Evolutionary conservation across 2,329 filamentous ascomycete species (phyloP).

Genomic region (Verticillium nubilum): DNA sequence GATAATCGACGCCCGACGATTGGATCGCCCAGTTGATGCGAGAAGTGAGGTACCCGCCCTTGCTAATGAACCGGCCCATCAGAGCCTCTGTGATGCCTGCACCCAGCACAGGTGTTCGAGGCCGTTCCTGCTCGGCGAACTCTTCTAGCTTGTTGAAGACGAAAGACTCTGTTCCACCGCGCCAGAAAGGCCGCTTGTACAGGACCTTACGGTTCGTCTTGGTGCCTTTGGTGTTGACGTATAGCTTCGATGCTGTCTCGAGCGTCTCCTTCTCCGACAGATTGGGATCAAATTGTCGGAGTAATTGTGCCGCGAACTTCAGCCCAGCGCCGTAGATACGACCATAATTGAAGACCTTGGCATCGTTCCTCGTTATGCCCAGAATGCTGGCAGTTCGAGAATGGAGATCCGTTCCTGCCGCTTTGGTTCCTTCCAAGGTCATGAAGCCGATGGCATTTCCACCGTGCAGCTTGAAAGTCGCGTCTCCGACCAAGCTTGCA

Average conservation of each 20-base stretch:
- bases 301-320: slow-evolving; percentile 83
- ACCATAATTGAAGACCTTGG: slow-evolving; percentile 98
- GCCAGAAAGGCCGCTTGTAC: slow-evolving; percentile 78
- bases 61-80: slow-evolving; percentile 80
- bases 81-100: slow-evolving; percentile 95
- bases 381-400: slow-evolving; percentile 89
- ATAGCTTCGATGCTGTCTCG: slow-evolving; percentile 72
- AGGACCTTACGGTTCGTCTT: slow-evolving; percentile 73
- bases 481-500: slow-evolving; percentile 88
- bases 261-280: slow-evolving; percentile 75
- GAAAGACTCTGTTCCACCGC: slow-evolving; percentile 92
- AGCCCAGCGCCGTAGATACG: slow-evolving; percentile 97
- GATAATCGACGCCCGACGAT: slow-evolving; percentile 92
- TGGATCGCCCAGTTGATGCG: slow-evolving; percentile 99
- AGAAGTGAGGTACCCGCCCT: slow-evolving; percentile 88
- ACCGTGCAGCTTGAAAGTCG: slow-evolving; percentile 89
- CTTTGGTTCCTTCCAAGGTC: slow-evolving; percentile 95
- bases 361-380: slow-evolving; percentile 89
- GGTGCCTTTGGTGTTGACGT: slow-evolving; percentile 82
- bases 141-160: slow-evolving; percentile 98
- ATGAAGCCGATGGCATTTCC: slow-evolving; percentile 98
- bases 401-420: slow-evolving; percentile 88
- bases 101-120: slow-evolving; percentile 85
- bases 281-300: slow-evolving; percentile 87
- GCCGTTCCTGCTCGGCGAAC: slow-evolving; percentile 90